Conservation (phyloP, 345 rosid genomes). For the Sapria himalayana region DNA sequence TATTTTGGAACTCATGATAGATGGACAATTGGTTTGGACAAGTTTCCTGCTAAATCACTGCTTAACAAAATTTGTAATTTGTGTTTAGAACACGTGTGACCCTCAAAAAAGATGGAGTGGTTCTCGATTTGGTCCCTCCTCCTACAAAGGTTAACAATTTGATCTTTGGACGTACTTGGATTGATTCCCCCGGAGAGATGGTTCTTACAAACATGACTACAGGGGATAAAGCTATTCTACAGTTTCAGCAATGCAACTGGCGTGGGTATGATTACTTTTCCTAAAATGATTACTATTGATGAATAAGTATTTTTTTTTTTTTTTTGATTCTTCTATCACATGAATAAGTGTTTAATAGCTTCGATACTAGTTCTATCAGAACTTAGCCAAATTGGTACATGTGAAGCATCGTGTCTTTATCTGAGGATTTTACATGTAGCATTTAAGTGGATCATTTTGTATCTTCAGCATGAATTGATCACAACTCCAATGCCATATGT, state of each 20-base stretch:
- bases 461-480: no score
- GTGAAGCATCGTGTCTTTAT: no score
- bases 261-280: constrained; percentile 35
- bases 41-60: no score
- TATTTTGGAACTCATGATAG: no score
- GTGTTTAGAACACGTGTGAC: constrained; percentile 41
- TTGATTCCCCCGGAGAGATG: constrained; percentile 73
- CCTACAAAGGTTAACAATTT: constrained; percentile 52
- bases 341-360: no score
- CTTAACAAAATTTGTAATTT: no score
- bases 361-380: no score
- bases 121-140: constrained; percentile 62
- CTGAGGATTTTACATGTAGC: no score
- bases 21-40: no score
- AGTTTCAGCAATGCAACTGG: constrained; percentile 78
- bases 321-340: background rate
- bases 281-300: background rate
- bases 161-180: constrained; percentile 70
- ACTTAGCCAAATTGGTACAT: no score
- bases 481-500: no score
- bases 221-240: constrained; percentile 58
- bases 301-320: background rate
- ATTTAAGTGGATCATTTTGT: no score
- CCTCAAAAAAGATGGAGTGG: constrained; percentile 47
- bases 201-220: constrained; percentile 50